Conservation (phyloP, 164 flowering plant genomes). For the Liquidambar formosana region DNA sequence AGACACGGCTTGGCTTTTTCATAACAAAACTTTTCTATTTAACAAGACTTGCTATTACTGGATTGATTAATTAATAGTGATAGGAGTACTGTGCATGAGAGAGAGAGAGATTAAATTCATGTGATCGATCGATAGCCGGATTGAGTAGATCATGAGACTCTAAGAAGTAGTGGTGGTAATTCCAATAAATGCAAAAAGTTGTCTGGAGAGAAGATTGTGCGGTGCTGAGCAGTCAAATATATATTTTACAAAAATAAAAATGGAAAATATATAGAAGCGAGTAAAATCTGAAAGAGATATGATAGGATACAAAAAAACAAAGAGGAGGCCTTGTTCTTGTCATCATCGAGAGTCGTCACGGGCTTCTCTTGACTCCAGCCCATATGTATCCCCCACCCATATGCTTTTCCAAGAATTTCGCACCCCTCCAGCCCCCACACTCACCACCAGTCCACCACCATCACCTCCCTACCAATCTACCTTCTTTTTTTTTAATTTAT, state of each 20-base stretch:
- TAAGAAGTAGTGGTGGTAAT: neutral
- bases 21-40: conserved; percentile 2
- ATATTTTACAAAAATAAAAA: neutral
- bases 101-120: neutral
- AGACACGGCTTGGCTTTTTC: conserved; percentile 42
- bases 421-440: too few relatives aligned
- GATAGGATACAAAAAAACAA: conserved; percentile 8
- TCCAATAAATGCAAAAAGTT: conserved; percentile 25
- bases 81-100: neutral
- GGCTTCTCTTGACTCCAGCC: conserved; percentile 53
- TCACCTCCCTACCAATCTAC: too few relatives aligned
- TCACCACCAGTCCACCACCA: too few relatives aligned
- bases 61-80: too few relatives aligned
- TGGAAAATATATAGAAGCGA: too few relatives aligned
- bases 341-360: conserved; percentile 36
- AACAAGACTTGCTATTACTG: neutral
- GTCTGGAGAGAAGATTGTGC: conserved; percentile 4
- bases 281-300: conserved; percentile 1
- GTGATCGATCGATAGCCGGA: too few relatives aligned
- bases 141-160: too few relatives aligned
- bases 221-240: conserved; percentile 2
- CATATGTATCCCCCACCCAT: too few relatives aligned
- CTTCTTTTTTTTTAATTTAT: too few relatives aligned
- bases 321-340: conserved; percentile 5
- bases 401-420: too few relatives aligned